Evolutionary conservation across 2,329 filamentous ascomycete genomes (phyloP), one percentile per base, ranked within the genome.

Genomic region (Ophiostoma perfectum): DNA sequence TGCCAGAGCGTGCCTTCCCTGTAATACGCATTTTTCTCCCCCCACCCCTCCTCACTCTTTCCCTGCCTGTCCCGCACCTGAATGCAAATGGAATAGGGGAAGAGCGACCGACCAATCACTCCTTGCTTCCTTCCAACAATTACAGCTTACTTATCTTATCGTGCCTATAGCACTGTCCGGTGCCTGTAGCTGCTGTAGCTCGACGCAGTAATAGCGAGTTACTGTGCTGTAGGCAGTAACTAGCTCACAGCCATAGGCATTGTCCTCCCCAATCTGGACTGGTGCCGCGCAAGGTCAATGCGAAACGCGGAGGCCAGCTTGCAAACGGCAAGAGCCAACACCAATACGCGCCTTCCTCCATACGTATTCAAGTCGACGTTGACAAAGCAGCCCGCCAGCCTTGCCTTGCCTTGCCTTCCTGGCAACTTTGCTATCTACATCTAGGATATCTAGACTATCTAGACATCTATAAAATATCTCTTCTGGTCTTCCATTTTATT

Each of bases 301-400:
- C 60, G 39, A 63, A 63, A 63, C 39, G 60, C 39, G 39, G 39
- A 63, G 60, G 60, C 60, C 60, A 63, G 60, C 39, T 63, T 63
- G 60, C 60, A 42, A 42, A 42, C 60, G 60, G 60, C 55, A 60
- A 55, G 49, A 27, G 18, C n/a, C n/a, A 55, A 27, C 45, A 16
- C 5, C 55, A 60, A 7, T 4, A 12, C 55, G 55, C 60, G 39
- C 60, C 60, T 63, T 63, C 39, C 60, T 63, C 27, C 36, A n/a
- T 3, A 42, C n/a, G n/a, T 39, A 36, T 9, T 42, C 39, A 39
- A 38, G 11, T 7, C n/a, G 16, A 41, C 36, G 5, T 62, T 39
- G 9, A 38, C 36, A 60, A 49, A 16, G 27, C 27, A 27, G 27
- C 27, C 27, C 1, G 12, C 14, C 47, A n/a, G 47, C 18, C n/a